phyloP scores from a whole-genome alignment of 306 rosid species.

The Mucuna pruriens region DNA sequence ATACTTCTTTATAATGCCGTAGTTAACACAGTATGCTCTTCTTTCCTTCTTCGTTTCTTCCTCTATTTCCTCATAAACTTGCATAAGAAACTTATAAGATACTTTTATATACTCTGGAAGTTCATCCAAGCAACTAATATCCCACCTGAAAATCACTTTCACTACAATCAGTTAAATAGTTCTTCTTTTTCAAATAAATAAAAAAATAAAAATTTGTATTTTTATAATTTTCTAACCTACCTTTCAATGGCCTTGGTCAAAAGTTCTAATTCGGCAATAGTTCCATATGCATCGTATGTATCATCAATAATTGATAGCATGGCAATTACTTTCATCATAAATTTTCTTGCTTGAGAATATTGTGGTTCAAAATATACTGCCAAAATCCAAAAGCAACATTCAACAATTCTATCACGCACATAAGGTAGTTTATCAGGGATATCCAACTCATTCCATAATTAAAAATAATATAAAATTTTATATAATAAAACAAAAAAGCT shows the following conservation, averaged over 20 bases:
- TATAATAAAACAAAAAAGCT: too few species aligned
- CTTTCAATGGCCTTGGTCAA: conserved; percentile 12
- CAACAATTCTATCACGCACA: conserved; percentile 35
- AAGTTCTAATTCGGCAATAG: conserved; percentile 22
- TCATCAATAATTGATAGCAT: neutral
- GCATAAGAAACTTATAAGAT: neutral
- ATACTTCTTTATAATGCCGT: conserved; percentile 15
- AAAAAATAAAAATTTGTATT: neutral
- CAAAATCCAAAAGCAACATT: conserved; percentile 27
- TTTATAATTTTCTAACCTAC: neutral
- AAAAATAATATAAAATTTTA: too few species aligned
- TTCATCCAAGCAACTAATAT: neutral
- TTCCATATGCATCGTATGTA: conserved; percentile 29
- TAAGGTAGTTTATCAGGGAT: conserved; percentile 24
- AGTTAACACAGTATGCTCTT: conserved; percentile 23
- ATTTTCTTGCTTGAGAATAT: conserved; percentile 39
- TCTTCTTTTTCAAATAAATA: neutral
- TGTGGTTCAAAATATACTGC: conserved; percentile 22
- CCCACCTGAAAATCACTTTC: conserved; percentile 27
- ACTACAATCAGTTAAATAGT: neutral
- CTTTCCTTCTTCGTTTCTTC: conserved; percentile 16
- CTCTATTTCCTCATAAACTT: conserved; percentile 1
- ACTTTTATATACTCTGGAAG: conserved; percentile 31
- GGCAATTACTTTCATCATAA: neutral
- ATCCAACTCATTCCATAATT: conserved; percentile 43